Evolutionary conservation across 2,329 filamentous ascomycete species (phyloP).

Genomic region (Pestalotiopsis fici): DNA sequence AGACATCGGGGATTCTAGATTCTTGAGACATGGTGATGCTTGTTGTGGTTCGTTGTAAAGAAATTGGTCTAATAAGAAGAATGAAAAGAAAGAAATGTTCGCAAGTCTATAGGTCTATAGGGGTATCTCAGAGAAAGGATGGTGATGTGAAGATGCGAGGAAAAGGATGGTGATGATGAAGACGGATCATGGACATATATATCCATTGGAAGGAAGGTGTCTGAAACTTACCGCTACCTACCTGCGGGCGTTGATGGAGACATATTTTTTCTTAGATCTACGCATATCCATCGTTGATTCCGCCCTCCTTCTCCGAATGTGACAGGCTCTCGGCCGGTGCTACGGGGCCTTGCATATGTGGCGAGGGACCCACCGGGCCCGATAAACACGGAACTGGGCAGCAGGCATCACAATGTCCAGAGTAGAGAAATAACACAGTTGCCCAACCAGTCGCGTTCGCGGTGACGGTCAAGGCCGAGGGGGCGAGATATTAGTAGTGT

Average conservation of each 20-base stretch:
- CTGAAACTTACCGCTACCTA: neutral
- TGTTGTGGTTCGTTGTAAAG: neutral
- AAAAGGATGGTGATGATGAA: neutral
- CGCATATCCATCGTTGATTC: neutral
- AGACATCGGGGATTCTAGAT: slow-evolving; percentile 21
- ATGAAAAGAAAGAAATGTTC: neutral
- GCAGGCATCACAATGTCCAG: neutral
- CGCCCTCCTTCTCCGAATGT: neutral
- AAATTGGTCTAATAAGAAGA: neutral
- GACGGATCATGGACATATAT: neutral
- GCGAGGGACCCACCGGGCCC: neutral
- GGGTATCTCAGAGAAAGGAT: neutral
- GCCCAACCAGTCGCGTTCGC: neutral
- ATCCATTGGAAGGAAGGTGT: neutral
- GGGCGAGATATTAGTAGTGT: neutral
- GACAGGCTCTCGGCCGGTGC: neutral
- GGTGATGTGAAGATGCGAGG: neutral
- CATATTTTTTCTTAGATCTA: neutral
- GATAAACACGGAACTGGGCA: neutral
- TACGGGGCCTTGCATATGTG: neutral
- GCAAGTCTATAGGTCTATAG: neutral
- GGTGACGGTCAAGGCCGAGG: neutral
- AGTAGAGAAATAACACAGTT: neutral
- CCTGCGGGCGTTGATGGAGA: neutral
- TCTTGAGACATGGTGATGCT: slow-evolving; percentile 17